These are phyloP conservation scores for Aspergillus versicolor DNA, from an alignment of 2,329 filamentous ascomycete genomes.

Conservation along the genomic window DNA sequence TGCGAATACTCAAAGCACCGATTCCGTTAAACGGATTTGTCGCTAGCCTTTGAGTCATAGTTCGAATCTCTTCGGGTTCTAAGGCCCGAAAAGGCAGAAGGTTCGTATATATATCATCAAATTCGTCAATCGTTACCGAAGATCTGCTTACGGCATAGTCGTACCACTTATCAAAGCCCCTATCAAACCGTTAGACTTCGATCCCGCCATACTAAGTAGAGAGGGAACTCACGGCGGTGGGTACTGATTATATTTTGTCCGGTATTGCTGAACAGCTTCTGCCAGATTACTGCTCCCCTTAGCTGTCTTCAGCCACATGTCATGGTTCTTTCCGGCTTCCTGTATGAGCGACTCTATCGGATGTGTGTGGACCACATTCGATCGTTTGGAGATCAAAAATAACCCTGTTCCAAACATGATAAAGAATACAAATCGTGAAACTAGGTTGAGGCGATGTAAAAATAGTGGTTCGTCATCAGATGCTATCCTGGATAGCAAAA, in stretches of 20 bases:
- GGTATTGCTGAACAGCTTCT: constrained; percentile 54
- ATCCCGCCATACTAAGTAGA: no score
- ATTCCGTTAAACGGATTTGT: constrained; percentile 56
- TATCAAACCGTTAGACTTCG: constrained; percentile 17
- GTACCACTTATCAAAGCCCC: constrained; percentile 61
- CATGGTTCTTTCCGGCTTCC: constrained; percentile 48
- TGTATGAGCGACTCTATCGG: constrained; percentile 58
- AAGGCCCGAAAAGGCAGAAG: constrained; percentile 57
- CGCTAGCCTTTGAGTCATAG: constrained; percentile 53
- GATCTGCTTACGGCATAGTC: constrained; percentile 53
- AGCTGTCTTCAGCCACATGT: constrained; percentile 51
- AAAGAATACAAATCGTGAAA: constrained; percentile 39
- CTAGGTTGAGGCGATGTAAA: constrained; percentile 26
- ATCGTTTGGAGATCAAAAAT: constrained; percentile 42
- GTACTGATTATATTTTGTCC: constrained; percentile 51
- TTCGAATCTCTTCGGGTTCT: constrained; percentile 50
- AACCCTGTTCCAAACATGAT: constrained; percentile 45
- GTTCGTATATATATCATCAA: constrained; percentile 59
- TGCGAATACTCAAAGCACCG: constrained; percentile 56
- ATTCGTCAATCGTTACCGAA: constrained; percentile 59
- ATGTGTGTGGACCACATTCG: constrained; percentile 45
- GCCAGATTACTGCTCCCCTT: constrained; percentile 48
- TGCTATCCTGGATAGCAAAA: constrained; percentile 26
- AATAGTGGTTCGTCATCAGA: constrained; percentile 31
- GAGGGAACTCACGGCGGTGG: constrained; percentile 51